Evolutionary conservation across 2,329 filamentous ascomycete species (phyloP).

Genomic region (Cladosporium sp.): DNA sequence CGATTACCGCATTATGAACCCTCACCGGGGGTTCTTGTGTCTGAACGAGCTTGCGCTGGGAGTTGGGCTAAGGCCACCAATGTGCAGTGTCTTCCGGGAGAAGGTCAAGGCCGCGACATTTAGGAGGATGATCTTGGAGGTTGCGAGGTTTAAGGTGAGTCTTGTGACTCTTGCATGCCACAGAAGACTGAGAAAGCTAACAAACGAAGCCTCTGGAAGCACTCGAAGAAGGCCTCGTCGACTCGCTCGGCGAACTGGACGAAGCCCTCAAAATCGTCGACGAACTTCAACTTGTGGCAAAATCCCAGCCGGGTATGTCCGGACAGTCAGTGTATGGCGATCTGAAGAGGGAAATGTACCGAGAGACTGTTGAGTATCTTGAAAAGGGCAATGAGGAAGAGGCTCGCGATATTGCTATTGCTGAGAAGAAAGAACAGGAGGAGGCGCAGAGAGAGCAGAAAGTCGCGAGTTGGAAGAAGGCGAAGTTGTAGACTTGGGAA

Average conservation of each 20-base stretch:
- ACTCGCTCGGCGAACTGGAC: conserved; percentile 60
- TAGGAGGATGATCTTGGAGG: conserved; percentile 67
- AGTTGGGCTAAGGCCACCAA: conserved; percentile 66
- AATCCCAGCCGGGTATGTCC: conserved; percentile 39
- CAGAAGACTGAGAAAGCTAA: too few species aligned
- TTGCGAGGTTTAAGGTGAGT: conserved; percentile 53
- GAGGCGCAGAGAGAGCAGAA: conserved; percentile 13
- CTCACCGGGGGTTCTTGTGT: conserved; percentile 66
- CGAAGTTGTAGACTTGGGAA: conserved; percentile 1
- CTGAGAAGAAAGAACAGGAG: conserved; percentile 25
- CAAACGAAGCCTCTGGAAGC: conserved; percentile 50
- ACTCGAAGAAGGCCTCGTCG: conserved; percentile 62
- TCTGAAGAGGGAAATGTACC: conserved; percentile 73
- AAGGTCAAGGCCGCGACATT: conserved; percentile 57
- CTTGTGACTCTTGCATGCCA: too few species aligned
- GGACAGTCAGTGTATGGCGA: conserved; percentile 63
- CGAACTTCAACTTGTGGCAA: conserved; percentile 55
- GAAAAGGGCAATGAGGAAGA: conserved; percentile 39
- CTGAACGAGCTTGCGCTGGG: conserved; percentile 80
- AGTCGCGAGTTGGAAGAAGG: conserved; percentile 4
- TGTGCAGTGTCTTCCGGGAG: conserved; percentile 68
- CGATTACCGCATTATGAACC: conserved; percentile 75
- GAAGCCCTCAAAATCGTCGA: conserved; percentile 58
- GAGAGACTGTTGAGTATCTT: conserved; percentile 57
- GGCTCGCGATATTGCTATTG: conserved; percentile 24